phyloP scores from a whole-genome alignment of 2,329 filamentous ascomycete genomes.

The Coniochaeta hoffmannii region DNA sequence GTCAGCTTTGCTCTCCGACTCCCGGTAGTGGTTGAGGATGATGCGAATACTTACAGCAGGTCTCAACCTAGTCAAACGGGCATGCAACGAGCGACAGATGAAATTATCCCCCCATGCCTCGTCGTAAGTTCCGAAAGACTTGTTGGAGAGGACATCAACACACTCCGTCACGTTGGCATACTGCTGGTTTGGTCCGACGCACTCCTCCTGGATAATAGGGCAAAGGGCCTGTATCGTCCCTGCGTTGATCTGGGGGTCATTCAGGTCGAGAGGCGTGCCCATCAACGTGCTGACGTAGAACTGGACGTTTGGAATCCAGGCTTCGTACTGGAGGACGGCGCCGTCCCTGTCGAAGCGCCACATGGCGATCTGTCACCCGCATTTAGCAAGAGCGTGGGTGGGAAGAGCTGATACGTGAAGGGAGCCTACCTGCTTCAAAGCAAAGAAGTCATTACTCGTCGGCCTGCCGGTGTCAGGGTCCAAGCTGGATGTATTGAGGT shows the following conservation, averaged over 20 bases:
- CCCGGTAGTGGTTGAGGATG: not conserved
- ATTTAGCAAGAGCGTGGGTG: not conserved
- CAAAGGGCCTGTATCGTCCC: slow-evolving; percentile 22
- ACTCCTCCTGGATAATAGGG: slow-evolving; percentile 22
- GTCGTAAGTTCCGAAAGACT: slow-evolving; percentile 31
- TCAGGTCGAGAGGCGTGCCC: slow-evolving; percentile 18
- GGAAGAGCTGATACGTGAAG: too few species aligned
- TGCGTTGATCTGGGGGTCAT: slow-evolving; percentile 15
- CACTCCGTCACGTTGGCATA: slow-evolving; percentile 26
- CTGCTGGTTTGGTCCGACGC: slow-evolving; percentile 26
- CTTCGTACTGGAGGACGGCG: slow-evolving; percentile 32
- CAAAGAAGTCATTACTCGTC: slow-evolving; percentile 20
- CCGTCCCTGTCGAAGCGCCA: slow-evolving; percentile 37
- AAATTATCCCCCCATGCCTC: slow-evolving; percentile 36
- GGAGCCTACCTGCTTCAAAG: slow-evolving; percentile 23
- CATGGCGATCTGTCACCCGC: slow-evolving; percentile 26
- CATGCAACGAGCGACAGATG: slow-evolving; percentile 32
- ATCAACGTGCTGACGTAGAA: slow-evolving; percentile 23
- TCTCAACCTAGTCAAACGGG: slow-evolving; percentile 23
- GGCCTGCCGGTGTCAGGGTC: slow-evolving; percentile 21
- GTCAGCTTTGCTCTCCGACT: not conserved
- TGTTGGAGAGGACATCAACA: slow-evolving; percentile 20
- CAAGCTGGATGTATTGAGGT: slow-evolving; percentile 20
- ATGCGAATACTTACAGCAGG: slow-evolving; percentile 18
- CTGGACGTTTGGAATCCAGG: slow-evolving; percentile 32